Evolutionary conservation across 192 early-diverging fungal species (phyloP).

Genomic region (Coemansia sp.): DNA sequence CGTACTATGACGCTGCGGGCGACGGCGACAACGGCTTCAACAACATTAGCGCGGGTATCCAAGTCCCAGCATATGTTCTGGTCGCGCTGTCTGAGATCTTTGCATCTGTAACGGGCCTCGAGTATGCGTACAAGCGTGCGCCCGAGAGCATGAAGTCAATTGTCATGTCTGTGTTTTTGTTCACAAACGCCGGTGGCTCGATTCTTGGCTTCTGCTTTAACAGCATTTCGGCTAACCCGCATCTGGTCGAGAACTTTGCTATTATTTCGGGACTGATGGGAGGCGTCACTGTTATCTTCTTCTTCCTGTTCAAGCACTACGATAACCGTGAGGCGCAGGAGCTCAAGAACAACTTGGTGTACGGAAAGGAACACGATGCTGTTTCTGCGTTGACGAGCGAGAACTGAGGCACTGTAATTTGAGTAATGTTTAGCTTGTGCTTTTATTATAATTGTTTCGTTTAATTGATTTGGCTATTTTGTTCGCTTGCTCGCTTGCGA

Average conservation of each 20-base stretch:
- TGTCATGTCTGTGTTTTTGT: slow-evolving; percentile 61
- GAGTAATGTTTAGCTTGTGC: too few species aligned
- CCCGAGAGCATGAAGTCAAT: slow-evolving; percentile 64
- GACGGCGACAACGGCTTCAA: slow-evolving; percentile 52
- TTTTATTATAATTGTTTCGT: neutral
- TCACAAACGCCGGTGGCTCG: slow-evolving; percentile 60
- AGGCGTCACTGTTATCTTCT: slow-evolving; percentile 53
- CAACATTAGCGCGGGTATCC: slow-evolving; percentile 56
- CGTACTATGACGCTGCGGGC: slow-evolving; percentile 43
- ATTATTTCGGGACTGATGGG: slow-evolving; percentile 56
- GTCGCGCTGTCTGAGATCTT: slow-evolving; percentile 63
- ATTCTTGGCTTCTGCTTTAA: slow-evolving; percentile 62
- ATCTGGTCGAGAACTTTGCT: slow-evolving; percentile 65
- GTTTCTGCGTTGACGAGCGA: too few species aligned
- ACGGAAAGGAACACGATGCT: neutral
- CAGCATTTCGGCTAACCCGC: slow-evolving; percentile 55
- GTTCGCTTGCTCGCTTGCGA: too few species aligned
- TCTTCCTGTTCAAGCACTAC: slow-evolving; percentile 56
- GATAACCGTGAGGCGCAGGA: slow-evolving; percentile 45
- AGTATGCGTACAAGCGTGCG: slow-evolving; percentile 64
- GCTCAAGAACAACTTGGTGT: slow-evolving; percentile 2
- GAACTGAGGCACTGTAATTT: too few species aligned
- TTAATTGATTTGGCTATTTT: too few species aligned
- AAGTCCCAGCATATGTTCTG: slow-evolving; percentile 60
- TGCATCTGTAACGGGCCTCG: slow-evolving; percentile 65